phyloP scores from a whole-genome alignment of 1,139 yeast species.

The Scheffersomyces segobiensis region DNA sequence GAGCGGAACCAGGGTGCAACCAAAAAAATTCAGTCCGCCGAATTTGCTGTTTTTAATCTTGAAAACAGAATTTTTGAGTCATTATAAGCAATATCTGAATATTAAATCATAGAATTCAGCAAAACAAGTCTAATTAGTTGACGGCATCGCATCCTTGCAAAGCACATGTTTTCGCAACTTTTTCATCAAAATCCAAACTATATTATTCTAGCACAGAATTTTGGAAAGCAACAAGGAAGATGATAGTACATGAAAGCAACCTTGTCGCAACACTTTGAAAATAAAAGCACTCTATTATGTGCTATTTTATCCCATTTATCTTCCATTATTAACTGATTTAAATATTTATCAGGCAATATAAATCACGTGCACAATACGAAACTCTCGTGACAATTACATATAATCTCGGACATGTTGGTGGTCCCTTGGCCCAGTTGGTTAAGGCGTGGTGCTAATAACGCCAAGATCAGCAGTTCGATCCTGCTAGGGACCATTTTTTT shows the following conservation, averaged over 20 bases:
- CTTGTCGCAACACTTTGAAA: too few relatives aligned
- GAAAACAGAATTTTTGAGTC: background rate
- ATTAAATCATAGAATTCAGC: background rate
- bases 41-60: background rate
- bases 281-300: too few relatives aligned
- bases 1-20: background rate
- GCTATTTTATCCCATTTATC: too few relatives aligned
- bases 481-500: constrained; percentile 73
- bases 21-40: background rate
- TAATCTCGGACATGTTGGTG: constrained; percentile 14
- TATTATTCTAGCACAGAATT: background rate
- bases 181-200: background rate
- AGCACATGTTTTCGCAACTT: background rate
- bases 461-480: constrained; percentile 86
- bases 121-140: background rate
- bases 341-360: too few relatives aligned
- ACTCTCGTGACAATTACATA: too few relatives aligned
- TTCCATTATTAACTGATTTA: too few relatives aligned
- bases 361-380: too few relatives aligned
- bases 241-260: too few relatives aligned
- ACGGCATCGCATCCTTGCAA: too few relatives aligned
- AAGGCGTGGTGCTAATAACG: constrained; percentile 90
- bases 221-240: background rate
- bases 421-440: constrained; percentile 91
- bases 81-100: background rate